Percentiles rank a stretch among this genome's conserved stretches.
phyloP scores from a whole-genome alignment of 768 basidiomycete species.

The Amanita pallidorosea region DNA sequence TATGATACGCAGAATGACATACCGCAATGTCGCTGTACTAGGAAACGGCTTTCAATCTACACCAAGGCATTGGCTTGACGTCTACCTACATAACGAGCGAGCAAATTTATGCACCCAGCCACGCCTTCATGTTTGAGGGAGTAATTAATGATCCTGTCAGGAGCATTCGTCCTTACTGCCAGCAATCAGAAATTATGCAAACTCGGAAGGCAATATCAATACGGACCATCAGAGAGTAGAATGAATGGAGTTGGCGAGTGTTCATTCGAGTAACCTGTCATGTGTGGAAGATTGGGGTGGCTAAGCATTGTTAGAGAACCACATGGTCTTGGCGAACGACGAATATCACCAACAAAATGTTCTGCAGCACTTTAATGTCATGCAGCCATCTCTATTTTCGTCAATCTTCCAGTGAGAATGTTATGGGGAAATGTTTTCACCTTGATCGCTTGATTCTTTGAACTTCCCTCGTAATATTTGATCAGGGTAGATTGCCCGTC shows the following conservation, averaged over 20 bases:
- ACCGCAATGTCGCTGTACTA: conserved; percentile 34
- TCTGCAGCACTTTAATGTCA: conserved; percentile 40
- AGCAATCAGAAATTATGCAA: neutral
- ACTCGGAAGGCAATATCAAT: neutral
- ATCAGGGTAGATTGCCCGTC: conserved; percentile 29
- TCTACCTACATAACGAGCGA: conserved; percentile 12
- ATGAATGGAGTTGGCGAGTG: conserved; percentile 38
- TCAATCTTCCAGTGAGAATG: neutral
- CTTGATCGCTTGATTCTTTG: conserved; percentile 18
- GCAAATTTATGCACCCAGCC: conserved; percentile 21
- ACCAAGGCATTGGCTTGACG: conserved; percentile 12
- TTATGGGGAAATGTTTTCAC: conserved; percentile 10
- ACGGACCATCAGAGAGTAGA: conserved; percentile 35
- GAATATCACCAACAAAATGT: conserved; percentile 28
- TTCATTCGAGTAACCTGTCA: conserved; percentile 38
- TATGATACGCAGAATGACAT: neutral
- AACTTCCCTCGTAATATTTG: conserved; percentile 31
- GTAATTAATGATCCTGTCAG: conserved; percentile 27
- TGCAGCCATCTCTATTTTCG: conserved; percentile 31
- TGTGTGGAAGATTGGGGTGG: conserved; percentile 33
- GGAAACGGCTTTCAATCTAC: neutral
- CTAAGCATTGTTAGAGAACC: neutral
- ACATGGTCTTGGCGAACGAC: neutral
- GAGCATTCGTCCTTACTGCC: conserved; percentile 30
- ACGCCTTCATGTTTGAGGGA: conserved; percentile 24